These are phyloP conservation scores for Zasmidium angulare DNA, from an alignment of 2,329 filamentous ascomycete genomes.

Conservation along the genomic window DNA sequence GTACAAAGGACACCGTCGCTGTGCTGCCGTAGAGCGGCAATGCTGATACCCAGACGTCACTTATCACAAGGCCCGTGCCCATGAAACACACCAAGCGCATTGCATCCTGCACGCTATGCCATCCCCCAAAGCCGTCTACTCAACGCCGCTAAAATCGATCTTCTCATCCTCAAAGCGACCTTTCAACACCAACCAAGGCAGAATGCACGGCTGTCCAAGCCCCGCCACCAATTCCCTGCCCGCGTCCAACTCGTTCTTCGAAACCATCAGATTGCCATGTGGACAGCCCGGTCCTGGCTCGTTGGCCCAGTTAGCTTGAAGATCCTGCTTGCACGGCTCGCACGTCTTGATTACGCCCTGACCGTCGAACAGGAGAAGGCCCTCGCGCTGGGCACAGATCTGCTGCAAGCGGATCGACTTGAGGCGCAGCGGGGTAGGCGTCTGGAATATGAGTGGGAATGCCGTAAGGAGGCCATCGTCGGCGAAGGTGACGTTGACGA, in stretches of 20 bases:
- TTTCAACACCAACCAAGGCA: background rate
- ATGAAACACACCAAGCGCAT: too few relatives aligned
- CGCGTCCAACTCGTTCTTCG: constrained; percentile 1
- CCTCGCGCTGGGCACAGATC: background rate
- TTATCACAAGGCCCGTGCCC: too few relatives aligned
- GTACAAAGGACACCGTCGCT: too few relatives aligned
- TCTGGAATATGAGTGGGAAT: constrained; percentile 7
- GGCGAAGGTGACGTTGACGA: constrained; percentile 9
- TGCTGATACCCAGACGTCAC: too few relatives aligned
- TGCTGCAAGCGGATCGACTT: constrained; percentile 12
- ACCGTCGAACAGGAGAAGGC: constrained; percentile 12
- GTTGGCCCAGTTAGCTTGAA: constrained; percentile 2
- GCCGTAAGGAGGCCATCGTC: constrained; percentile 3
- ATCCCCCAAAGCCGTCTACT: too few relatives aligned
- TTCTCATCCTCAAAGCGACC: too few relatives aligned
- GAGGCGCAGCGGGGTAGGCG: background rate
- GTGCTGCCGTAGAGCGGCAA: too few relatives aligned
- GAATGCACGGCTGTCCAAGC: background rate
- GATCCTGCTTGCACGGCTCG: constrained; percentile 8
- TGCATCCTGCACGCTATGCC: too few relatives aligned
- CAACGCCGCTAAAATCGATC: too few relatives aligned
- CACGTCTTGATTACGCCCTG: constrained; percentile 1
- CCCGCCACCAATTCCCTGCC: constrained; percentile 1
- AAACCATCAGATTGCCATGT: constrained; percentile 2
- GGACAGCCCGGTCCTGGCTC: constrained; percentile 6